Evolutionary conservation across 305 asterid species (phyloP), one percentile per base, ranked within the genome.

Genomic region (Striga hermonthica): DNA sequence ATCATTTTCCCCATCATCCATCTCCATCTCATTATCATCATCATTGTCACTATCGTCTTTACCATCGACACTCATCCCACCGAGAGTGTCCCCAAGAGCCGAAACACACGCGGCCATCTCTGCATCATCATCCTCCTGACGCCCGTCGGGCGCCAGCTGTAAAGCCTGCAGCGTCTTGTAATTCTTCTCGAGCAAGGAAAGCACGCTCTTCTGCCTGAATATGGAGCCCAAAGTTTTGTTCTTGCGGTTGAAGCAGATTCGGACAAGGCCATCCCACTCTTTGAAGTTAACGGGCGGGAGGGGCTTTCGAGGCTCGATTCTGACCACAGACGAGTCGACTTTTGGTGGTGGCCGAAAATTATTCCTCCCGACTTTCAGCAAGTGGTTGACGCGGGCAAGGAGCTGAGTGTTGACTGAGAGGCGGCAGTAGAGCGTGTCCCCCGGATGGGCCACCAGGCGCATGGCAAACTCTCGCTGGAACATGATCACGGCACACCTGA

Each of bases 321-420:
- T 81, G 5, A 93, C 97, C 16, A 93, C 95, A 4, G 99, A 93
- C 14, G 96, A 90, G 70, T 93, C 99, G 7, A 93, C 99, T 71
- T 91, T 93, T 0, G 99, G 99, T 7, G 97, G 96, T 9, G 99
- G 99, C 76, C 97, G 77, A 74, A 93, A 93, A 73, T 90, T 93
- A 77, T 93, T 90, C 76, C 85, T 77, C 39, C 97, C 99, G n/a
- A 93, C 96, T 74, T 90, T 93, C 38, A 93, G 85, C 47, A 93
- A 70, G 73, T 93, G 99, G 65, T 86, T 81, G 37, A 90, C 89
- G n/a, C 95, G 82, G 45, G 99, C 81, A 54, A 93, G 54, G 1
- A 93, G 82, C 44, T 90, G 96, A 10, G 99, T 88, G 74, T 93
- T 93, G 44, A 93, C 99, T 3, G 96, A 85, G 8, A 93, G 95